These are phyloP conservation scores for Coprinopsis sp. DNA, from an alignment of 768 basidiomycete genomes.

Conservation along the genomic window DNA sequence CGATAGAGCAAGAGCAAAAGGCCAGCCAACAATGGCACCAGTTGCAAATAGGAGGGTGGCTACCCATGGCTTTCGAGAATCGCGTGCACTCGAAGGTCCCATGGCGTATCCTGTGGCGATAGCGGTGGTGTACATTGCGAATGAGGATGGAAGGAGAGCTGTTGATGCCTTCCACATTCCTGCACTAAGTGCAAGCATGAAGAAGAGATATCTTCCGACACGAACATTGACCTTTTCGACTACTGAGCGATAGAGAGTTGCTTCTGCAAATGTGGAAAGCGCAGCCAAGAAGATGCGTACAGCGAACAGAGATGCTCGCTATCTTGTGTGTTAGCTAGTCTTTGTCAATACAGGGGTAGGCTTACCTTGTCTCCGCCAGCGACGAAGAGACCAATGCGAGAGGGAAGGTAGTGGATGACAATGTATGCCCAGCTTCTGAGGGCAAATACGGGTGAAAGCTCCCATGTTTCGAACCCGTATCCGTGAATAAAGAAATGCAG, in stretches of 20 bases:
- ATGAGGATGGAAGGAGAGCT: slow-evolving; percentile 95
- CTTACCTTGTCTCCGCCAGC: slow-evolving; percentile 62
- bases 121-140: slow-evolving; percentile 86
- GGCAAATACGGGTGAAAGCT: slow-evolving; percentile 85
- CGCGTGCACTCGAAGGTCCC: slow-evolving; percentile 48
- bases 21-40: slow-evolving; percentile 93
- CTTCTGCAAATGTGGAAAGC: slow-evolving; percentile 75
- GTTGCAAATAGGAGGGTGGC: slow-evolving; percentile 71
- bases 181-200: slow-evolving; percentile 78
- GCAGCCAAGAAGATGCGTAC: slow-evolving; percentile 75
- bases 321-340: slow-evolving; percentile 4
- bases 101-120: slow-evolving; percentile 72
- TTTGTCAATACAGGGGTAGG: neutral
- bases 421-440: slow-evolving; percentile 96
- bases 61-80: slow-evolving; percentile 52
- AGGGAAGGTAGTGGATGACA: slow-evolving; percentile 68
- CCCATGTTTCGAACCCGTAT: slow-evolving; percentile 97
- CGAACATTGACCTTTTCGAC: slow-evolving; percentile 80
- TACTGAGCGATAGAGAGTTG: slow-evolving; percentile 75
- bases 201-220: slow-evolving; percentile 90
- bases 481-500: slow-evolving; percentile 86
- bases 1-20: slow-evolving; percentile 84
- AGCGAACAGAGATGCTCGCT: slow-evolving; percentile 89
- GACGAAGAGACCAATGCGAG: slow-evolving; percentile 48
- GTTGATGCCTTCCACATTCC: slow-evolving; percentile 94